These are phyloP conservation scores for Notholithocarpus densiflorus DNA, from an alignment of 306 rosid genomes.

Conservation along the genomic window DNA sequence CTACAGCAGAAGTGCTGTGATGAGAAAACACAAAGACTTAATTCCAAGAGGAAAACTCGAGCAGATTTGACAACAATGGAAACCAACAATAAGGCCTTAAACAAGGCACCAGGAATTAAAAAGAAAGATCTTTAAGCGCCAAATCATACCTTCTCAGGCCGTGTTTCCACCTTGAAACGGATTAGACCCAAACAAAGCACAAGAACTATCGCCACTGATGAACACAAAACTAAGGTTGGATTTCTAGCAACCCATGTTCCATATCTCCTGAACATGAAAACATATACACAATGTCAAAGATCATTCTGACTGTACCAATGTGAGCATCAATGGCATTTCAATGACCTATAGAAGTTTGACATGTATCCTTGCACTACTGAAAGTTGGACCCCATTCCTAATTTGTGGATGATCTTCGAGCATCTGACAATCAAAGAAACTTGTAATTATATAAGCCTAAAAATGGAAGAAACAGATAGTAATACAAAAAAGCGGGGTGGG, in stretches of 20 bases:
- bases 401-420: constrained; percentile 61
- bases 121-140: constrained; percentile 12
- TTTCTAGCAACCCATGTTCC: constrained; percentile 88
- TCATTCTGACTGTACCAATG: constrained; percentile 16
- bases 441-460: constrained; percentile 9
- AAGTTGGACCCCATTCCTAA: constrained; percentile 54
- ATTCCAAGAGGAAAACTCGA: constrained; percentile 13
- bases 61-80: background rate
- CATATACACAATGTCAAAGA: constrained; percentile 30
- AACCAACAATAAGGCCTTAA: background rate
- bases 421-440: constrained; percentile 43
- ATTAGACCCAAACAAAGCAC: constrained; percentile 88
- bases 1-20: constrained; percentile 12
- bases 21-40: background rate
- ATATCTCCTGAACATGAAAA: constrained; percentile 61
- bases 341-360: constrained; percentile 78
- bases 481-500: background rate
- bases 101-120: background rate
- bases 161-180: constrained; percentile 87
- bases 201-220: constrained; percentile 70
- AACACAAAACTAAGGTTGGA: constrained; percentile 64
- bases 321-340: constrained; percentile 22
- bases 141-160: constrained; percentile 83
- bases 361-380: constrained; percentile 90
- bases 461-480: constrained; percentile 17